Percentiles rank a stretch among this genome's conserved stretches.
Evolutionary conservation across 352 stramenopile genomes (phyloP).

Genomic region (Phytophthora ramorum): DNA sequence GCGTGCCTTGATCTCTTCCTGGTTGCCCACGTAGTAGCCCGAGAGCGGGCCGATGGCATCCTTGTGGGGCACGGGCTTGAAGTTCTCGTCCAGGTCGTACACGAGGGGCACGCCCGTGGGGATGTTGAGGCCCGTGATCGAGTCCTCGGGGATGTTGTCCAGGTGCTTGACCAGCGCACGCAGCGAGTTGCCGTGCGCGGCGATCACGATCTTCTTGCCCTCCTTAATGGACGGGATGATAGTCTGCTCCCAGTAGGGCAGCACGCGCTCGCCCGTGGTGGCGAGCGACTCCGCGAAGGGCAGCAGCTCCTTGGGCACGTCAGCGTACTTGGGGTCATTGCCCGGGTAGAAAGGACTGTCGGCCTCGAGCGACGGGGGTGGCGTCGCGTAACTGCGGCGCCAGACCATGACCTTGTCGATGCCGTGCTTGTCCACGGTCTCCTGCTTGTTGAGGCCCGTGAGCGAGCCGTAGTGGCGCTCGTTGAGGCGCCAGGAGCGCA

Average conservation of each 20-base stretch:
- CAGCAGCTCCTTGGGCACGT: constrained; percentile 90
- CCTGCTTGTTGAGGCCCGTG: constrained; percentile 98
- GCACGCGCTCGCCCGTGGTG: constrained; percentile 94
- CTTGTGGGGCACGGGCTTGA: constrained; percentile 94
- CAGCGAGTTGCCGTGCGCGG: constrained; percentile 98
- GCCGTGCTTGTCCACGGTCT: constrained; percentile 99
- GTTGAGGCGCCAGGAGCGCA: constrained; percentile 96
- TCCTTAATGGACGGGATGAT: constrained; percentile 95
- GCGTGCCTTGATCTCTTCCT: constrained; percentile 96
- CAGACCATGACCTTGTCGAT: constrained; percentile 98
- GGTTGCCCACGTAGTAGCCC: constrained; percentile 92
- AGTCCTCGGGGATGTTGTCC: constrained; percentile 97
- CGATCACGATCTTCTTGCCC: constrained; percentile 97
- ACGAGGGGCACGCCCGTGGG: constrained; percentile 95
- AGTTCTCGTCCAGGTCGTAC: constrained; percentile 98
- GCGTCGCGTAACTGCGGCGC: constrained; percentile 97
- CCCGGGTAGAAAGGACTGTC: constrained; percentile 91
- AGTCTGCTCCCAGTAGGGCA: constrained; percentile 95
- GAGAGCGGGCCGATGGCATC: constrained; percentile 91
- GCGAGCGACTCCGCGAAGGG: constrained; percentile 94
- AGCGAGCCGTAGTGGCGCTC: constrained; percentile 99
- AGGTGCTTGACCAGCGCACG: constrained; percentile 99
- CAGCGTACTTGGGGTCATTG: constrained; percentile 92
- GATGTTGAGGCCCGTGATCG: constrained; percentile 98
- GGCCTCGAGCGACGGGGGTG: constrained; percentile 92